Percentiles rank a stretch among this genome's conserved stretches.
Conservation (phyloP, 345 rosid genomes). For the Balakata baccata region DNA sequence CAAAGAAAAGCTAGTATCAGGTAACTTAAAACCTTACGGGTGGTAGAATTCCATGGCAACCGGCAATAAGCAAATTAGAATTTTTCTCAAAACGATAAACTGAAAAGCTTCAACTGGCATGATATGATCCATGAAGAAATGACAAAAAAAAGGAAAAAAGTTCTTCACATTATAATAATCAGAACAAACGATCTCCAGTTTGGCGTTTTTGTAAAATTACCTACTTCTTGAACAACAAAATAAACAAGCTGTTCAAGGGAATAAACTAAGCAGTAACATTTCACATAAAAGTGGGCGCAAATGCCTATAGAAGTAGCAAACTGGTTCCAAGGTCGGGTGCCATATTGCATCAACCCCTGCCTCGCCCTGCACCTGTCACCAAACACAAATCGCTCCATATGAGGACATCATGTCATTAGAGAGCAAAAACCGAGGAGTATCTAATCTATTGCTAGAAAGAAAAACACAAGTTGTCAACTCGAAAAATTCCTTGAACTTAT, state of each 20-base stretch:
- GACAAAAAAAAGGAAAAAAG: background rate
- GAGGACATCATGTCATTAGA: background rate
- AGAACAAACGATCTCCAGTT: conserved; percentile 1
- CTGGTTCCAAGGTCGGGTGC: conserved; percentile 15
- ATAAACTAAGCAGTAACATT: conserved; percentile 4
- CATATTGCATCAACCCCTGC: conserved; percentile 41
- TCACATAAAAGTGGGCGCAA: conserved; percentile 24
- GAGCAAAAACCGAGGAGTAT: background rate
- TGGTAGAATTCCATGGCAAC: too few species aligned
- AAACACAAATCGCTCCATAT: conserved; percentile 6
- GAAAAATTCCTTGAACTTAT: background rate
- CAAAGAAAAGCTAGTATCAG: too few species aligned
- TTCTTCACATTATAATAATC: background rate
- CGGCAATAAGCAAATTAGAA: background rate
- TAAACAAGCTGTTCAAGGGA: background rate
- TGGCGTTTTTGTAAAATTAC: conserved; percentile 3
- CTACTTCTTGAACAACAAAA: background rate
- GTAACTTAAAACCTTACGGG: too few species aligned
- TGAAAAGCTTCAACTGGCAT: background rate
- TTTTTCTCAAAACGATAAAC: background rate
- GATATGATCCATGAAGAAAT: background rate
- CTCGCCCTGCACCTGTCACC: conserved; percentile 55
- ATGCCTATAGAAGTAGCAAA: conserved; percentile 39
- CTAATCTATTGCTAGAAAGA: background rate
- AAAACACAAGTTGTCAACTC: background rate